Percentiles rank a stretch among this genome's conserved stretches.
phyloP scores from a whole-genome alignment of 495 filamentous ascomycete species.

The Cercophora samala region DNA sequence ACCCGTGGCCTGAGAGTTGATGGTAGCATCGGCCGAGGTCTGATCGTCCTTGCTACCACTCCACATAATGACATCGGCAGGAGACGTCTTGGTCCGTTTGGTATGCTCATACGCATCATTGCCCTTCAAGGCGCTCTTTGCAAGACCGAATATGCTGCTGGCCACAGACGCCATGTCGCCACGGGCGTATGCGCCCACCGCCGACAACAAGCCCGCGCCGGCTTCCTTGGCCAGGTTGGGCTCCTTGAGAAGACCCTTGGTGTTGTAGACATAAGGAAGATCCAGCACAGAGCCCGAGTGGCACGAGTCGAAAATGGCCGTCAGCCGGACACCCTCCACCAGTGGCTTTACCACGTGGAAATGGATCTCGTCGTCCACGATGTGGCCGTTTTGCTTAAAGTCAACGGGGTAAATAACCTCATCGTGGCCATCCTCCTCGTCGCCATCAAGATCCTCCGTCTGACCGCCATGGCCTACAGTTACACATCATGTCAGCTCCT shows the following conservation, averaged over 20 bases:
- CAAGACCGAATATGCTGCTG: slow-evolving; percentile 67
- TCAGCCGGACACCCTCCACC: slow-evolving; percentile 81
- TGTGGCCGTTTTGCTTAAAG: slow-evolving; percentile 82
- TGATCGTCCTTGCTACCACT: slow-evolving; percentile 93
- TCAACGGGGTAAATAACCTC: slow-evolving; percentile 98
- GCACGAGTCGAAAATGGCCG: slow-evolving; percentile 96
- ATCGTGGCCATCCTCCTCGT: slow-evolving; percentile 91
- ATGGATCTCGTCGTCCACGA: slow-evolving; percentile 96
- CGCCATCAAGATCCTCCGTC: slow-evolving; percentile 51
- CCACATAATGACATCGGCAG: slow-evolving; percentile 99
- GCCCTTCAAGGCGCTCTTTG: slow-evolving; percentile 84
- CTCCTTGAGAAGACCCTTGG: slow-evolving; percentile 92
- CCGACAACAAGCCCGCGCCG: slow-evolving; percentile 80
- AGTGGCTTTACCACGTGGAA: slow-evolving; percentile 80
- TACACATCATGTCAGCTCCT: background rate
- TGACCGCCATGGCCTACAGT: slow-evolving; percentile 46
- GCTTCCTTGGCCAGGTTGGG: slow-evolving; percentile 97
- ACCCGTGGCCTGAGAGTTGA: slow-evolving; percentile 80
- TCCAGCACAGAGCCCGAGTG: slow-evolving; percentile 96
- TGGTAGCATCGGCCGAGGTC: slow-evolving; percentile 73
- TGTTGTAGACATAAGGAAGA: slow-evolving; percentile 94
- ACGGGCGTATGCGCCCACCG: slow-evolving; percentile 75
- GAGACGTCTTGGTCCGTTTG: slow-evolving; percentile 84
- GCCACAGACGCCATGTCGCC: slow-evolving; percentile 80
- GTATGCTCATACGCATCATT: slow-evolving; percentile 81